These are phyloP conservation scores for Pichia sp. DNA, from an alignment of 1,139 yeast species.

Conservation along the genomic window DNA sequence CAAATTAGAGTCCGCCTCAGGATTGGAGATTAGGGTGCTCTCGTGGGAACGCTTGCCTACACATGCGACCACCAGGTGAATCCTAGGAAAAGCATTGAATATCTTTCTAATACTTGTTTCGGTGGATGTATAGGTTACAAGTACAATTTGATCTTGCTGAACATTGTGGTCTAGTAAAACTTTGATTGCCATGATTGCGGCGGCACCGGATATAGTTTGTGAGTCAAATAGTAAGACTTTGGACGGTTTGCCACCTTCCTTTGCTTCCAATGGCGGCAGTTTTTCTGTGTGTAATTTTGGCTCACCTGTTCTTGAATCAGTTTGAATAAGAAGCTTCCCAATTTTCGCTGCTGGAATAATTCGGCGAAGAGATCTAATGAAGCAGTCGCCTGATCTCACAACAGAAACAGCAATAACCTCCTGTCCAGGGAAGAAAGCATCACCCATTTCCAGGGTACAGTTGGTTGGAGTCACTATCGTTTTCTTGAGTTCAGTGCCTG, in stretches of 20 bases:
- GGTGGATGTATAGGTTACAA: conserved; percentile 72
- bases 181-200: conserved; percentile 90
- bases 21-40: conserved; percentile 15
- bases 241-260: conserved; percentile 17
- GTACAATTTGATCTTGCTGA: conserved; percentile 54
- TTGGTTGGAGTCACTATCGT: conserved; percentile 46
- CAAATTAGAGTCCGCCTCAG: conserved; percentile 29
- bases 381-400: conserved; percentile 90
- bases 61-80: conserved; percentile 67
- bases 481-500: conserved; percentile 18
- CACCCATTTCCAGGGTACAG: conserved; percentile 22
- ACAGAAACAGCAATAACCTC: conserved; percentile 69
- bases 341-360: conserved; percentile 72
- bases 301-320: conserved; percentile 86
- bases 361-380: conserved; percentile 69
- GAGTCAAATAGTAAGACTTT: conserved; percentile 75
- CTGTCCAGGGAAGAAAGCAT: conserved; percentile 44
- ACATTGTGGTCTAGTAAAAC: conserved; percentile 81
- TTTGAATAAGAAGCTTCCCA: conserved; percentile 83
- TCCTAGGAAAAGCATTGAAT: conserved; percentile 58
- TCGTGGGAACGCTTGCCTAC: conserved; percentile 28
- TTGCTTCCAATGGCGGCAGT: conserved; percentile 38
- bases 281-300: conserved; percentile 82
- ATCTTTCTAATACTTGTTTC: conserved; percentile 78
- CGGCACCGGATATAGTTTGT: conserved; percentile 89